These are phyloP conservation scores for Lipomyces sp. DNA, from an alignment of 805 yeast genomes.

Conservation along the genomic window DNA sequence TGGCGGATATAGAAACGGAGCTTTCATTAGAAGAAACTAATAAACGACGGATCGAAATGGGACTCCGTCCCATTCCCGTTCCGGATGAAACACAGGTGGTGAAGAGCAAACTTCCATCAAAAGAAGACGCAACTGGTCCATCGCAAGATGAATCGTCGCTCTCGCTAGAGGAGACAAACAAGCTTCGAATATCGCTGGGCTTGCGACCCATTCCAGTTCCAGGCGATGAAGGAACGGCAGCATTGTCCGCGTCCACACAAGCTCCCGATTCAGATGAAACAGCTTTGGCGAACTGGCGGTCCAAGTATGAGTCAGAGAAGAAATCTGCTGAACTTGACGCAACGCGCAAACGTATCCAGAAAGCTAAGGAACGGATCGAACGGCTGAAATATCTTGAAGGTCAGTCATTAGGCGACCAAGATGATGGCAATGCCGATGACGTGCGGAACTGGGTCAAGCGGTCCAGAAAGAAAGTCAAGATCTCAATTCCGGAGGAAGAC, in stretches of 20 bases:
- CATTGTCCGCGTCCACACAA: not conserved
- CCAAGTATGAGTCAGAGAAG: constrained; percentile 45
- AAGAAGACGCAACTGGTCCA: constrained; percentile 17
- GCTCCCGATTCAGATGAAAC: constrained; percentile 42
- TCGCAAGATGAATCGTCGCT: constrained; percentile 28
- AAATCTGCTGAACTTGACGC: constrained; percentile 42
- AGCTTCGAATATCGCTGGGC: constrained; percentile 51
- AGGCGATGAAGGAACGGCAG: constrained; percentile 7
- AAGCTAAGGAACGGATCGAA: constrained; percentile 39
- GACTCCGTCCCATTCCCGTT: constrained; percentile 57
- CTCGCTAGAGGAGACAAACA: constrained; percentile 34
- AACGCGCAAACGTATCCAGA: constrained; percentile 37
- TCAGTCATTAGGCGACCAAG: constrained; percentile 40
- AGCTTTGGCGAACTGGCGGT: constrained; percentile 48
- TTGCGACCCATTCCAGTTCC: constrained; percentile 55
- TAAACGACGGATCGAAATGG: constrained; percentile 55
- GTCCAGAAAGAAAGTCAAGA: constrained; percentile 35
- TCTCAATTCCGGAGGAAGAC: constrained; percentile 20
- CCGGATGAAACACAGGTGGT: constrained; percentile 8
- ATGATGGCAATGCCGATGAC: constrained; percentile 41
- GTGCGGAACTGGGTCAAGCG: constrained; percentile 52
- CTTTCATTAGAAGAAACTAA: constrained; percentile 61
- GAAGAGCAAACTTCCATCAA: not conserved
- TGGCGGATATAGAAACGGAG: constrained; percentile 23
- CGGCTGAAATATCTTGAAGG: constrained; percentile 40